Base-by-base conservation (phyloP, 805 yeast species). In the Hanseniaspora thailandica region DNA sequence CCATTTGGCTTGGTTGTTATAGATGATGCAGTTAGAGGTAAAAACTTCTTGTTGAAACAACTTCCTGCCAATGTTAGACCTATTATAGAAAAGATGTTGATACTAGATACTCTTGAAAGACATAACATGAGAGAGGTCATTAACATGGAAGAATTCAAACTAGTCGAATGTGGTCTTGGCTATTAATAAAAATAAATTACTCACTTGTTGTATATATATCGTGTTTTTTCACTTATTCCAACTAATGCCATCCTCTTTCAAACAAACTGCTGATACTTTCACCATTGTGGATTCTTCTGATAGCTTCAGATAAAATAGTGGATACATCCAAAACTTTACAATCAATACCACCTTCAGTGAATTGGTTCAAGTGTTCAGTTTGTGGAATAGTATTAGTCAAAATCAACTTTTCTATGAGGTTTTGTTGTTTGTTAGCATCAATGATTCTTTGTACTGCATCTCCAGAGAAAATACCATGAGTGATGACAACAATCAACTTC, bases 341-440 rank as follows among this genome's bases (percentile, higher is more conserved):
- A 63, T 77, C 76, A 48, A 75, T 77, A 25, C 57, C 54, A 12
- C 85, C 86, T 19, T 45, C 47, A 26, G 36, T 28, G 30, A 50
- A 50, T 19, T 34, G 22, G 17, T 53, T 41, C 2, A 36, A n/a
- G 30, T 53, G 52, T 35, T 53, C 52, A 5, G 71, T 72, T 66
- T 90, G 98, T 1, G 97, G 97, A 10, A 89, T 89, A 4, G 95
- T 80, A 66, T 93, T 89, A 9, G 97, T 87, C 3, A 93, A 86
- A 48, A 93, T 80, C 31, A 93, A 69, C 64, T 84, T 83, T 69
- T 93, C 96, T 57, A 93, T 84, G 13, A 76, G 76, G 15, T 86
- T 78, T 55, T 74, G 74, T 50, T 73, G 71, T 17, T 50, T 50
- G 20, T 50, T 50, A 19, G 47, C 34, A 1, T 50, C 54, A 34